Conservation (phyloP, 495 filamentous ascomycete species). For the Penicillium lividum region DNA sequence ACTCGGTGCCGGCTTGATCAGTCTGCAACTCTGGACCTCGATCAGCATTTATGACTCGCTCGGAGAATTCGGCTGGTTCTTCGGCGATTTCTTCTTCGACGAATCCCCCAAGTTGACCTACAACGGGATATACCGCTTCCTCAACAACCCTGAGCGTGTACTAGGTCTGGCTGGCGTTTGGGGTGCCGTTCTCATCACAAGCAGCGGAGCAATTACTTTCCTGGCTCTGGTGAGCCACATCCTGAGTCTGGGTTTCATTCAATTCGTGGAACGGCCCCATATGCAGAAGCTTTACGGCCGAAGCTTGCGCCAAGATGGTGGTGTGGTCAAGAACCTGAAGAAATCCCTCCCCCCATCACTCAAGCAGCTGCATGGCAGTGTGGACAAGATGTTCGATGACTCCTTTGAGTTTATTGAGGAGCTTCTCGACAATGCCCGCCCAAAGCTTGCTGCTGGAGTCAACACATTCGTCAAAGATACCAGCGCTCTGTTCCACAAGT, state of each 20-base stretch:
- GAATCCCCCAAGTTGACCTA: conserved; percentile 85
- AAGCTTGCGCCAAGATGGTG: conserved; percentile 80
- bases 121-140: conserved; percentile 93
- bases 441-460: conserved; percentile 83
- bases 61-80: conserved; percentile 99
- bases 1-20: conserved; percentile 74
- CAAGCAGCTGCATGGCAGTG: conserved; percentile 72
- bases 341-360: conserved; percentile 83
- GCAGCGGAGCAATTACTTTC: conserved; percentile 78
- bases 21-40: conserved; percentile 90
- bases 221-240: conserved; percentile 84
- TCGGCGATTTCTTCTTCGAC: conserved; percentile 94
- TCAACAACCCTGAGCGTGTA: conserved; percentile 96
- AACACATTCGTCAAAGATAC: conserved; percentile 87
- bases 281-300: conserved; percentile 98
- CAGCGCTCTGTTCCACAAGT: conserved; percentile 81
- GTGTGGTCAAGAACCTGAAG: conserved; percentile 85
- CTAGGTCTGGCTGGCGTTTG: conserved; percentile 94
- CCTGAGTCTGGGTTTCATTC: conserved; percentile 82
- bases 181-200: conserved; percentile 91
- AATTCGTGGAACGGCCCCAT: conserved; percentile 92
- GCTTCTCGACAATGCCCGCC: conserved; percentile 81
- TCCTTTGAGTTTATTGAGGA: conserved; percentile 89
- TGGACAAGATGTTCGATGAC: conserved; percentile 83
- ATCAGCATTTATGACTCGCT: conserved; percentile 94